Evolutionary conservation across 2,329 filamentous ascomycete species (phyloP), one percentile per base, ranked within the genome.

Genomic region (Aspergillus sp.): DNA sequence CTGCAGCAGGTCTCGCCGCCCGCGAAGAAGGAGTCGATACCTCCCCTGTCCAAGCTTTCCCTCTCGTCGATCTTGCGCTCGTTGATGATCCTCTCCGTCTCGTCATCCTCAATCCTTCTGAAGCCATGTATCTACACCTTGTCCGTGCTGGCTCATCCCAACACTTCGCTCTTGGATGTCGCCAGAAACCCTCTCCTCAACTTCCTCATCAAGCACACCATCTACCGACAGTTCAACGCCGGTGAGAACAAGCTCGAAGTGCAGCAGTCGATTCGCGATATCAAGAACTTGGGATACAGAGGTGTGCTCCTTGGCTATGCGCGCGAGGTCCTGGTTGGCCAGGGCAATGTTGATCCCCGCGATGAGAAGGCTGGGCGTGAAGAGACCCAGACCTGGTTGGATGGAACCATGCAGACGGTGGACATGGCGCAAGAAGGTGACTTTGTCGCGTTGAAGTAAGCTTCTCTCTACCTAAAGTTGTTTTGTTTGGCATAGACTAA

Each of bases 91-190:
- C 45, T 61, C 5, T 58, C 57, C 10, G 45, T 59, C 17, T 61
- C 57, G 1, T 61, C 57, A 4, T 59, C 57, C 1, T 24, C 52
- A 4, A 34, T 80, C 4, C 72, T 94, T 1, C 72, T 93, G 5
- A 67, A 69, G 8, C 80, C 83, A 2, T 89, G 81, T 25, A 72
- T 93, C 33, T 71, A 70, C 36, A 63, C 82, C 30, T 82, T 93
- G 57, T 74, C 70, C 5, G 57, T 71, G 15, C 71, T 69, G 32
- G 61, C 64, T 1, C 57, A 64, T 31, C 67, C 66, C 4, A 61
- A 60, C 34, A 63, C 57, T 1, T 35, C 53, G 2, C 32, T 71
- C 2, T 49, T 70, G 19, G 66, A 70, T 40, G 66, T 69, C 0
- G 66, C 71, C 32, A 58, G 56, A 11, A 71, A 71, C 43, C 57